phyloP scores from a whole-genome alignment of 1,284 basidiomycete genomes.

The Grifola frondosa region DNA sequence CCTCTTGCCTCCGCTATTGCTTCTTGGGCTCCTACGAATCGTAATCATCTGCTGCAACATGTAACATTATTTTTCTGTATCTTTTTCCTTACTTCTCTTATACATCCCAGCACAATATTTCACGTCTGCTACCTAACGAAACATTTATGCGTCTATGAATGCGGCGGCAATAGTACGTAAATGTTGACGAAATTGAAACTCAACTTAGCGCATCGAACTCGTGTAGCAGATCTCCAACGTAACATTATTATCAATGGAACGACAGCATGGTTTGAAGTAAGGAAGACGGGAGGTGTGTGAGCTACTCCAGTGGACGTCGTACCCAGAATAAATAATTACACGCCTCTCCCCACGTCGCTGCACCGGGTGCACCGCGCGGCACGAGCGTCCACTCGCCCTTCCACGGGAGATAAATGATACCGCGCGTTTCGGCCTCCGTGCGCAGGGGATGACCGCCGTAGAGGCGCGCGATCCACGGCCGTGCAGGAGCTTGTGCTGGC shows the following conservation, averaged over 20 bases:
- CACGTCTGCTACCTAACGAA: no score
- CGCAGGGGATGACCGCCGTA: slow-evolving; percentile 47
- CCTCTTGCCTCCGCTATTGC: neutral
- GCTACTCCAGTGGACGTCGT: slow-evolving; percentile 48
- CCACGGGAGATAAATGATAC: slow-evolving; percentile 82
- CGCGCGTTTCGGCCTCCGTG: slow-evolving; percentile 77
- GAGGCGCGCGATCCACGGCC: slow-evolving; percentile 46
- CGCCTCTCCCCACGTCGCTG: slow-evolving; percentile 56
- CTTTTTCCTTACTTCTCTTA: no score
- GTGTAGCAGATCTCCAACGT: no score
- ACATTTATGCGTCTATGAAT: no score
- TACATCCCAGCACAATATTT: no score
- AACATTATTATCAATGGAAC: no score
- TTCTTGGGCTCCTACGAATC: neutral
- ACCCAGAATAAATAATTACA: slow-evolving; percentile 86
- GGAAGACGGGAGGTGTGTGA: no score
- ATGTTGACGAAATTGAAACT: no score
- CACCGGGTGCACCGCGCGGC: slow-evolving; percentile 55
- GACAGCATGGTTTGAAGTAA: no score
- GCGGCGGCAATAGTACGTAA: no score
- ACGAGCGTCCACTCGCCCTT: slow-evolving; percentile 72
- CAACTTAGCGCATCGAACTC: no score
- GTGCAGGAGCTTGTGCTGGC: slow-evolving; percentile 14
- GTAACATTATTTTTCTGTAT: slow-evolving; percentile 22
- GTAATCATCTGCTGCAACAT: slow-evolving; percentile 10